A percentile compares a stretch with the other conserved stretches of the same genome.
Evolutionary conservation across 1,284 basidiomycete species (phyloP).

Genomic region (Melampsora americana): DNA sequence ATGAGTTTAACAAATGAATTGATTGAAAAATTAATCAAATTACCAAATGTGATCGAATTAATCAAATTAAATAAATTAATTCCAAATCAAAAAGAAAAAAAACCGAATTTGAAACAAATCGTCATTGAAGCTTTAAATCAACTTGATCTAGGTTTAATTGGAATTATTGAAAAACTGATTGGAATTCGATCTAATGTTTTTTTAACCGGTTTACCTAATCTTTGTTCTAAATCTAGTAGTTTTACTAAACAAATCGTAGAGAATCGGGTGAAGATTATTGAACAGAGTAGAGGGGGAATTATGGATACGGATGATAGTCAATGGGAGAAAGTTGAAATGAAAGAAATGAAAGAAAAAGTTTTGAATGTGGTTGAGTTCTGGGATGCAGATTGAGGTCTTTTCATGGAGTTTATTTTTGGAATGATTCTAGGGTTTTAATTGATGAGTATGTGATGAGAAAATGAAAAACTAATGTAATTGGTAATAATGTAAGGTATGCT

Average conservation of each 20-base stretch:
- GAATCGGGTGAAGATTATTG: conserved; percentile 37
- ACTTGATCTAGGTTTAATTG: conserved; percentile 50
- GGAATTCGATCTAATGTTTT: conserved; percentile 49
- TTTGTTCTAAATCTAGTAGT: conserved; percentile 50
- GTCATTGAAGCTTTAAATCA: conserved; percentile 37
- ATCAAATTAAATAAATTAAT: too few relatives aligned
- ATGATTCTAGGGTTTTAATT: too few relatives aligned
- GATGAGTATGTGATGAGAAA: too few relatives aligned
- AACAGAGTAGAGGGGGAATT: too few relatives aligned
- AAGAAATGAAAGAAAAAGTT: background rate
- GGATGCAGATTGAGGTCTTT: background rate
- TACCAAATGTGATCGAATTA: conserved; percentile 2
- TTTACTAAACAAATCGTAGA: conserved; percentile 51
- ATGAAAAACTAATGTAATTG: too few relatives aligned
- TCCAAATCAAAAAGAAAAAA: background rate
- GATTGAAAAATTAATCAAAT: conserved; percentile 3
- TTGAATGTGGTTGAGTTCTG: conserved; percentile 2
- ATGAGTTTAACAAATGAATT: conserved; percentile 14
- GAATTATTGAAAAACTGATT: conserved; percentile 52
- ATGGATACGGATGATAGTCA: too few relatives aligned
- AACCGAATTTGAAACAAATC: conserved; percentile 6
- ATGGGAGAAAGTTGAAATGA: conserved; percentile 1
- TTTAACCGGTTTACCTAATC: conserved; percentile 47
- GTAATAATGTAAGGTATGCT: too few relatives aligned
- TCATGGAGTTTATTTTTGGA: too few relatives aligned